These are phyloP conservation scores for Tylopilus cervinicoccineus DNA, from an alignment of 768 basidiomycete species.

Conservation along the genomic window DNA sequence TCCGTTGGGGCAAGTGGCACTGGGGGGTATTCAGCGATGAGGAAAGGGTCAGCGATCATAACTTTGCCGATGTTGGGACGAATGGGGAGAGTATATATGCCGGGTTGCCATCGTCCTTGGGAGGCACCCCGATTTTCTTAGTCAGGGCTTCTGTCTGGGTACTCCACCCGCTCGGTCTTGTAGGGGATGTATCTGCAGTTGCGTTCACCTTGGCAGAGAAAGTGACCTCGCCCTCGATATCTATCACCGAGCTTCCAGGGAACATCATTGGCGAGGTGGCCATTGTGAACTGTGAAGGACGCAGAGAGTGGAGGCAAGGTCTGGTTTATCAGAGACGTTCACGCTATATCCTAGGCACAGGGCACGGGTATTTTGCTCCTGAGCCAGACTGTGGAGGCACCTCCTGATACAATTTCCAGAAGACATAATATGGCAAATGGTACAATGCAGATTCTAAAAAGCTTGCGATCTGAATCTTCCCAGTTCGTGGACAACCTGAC, in stretches of 20 bases:
- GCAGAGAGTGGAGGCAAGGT: background rate
- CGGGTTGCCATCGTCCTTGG: slow-evolving; percentile 31
- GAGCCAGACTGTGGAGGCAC: background rate
- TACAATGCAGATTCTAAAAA: background rate
- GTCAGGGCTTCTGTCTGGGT: slow-evolving; percentile 35
- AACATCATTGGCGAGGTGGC: slow-evolving; percentile 33
- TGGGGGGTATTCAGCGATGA: slow-evolving; percentile 46
- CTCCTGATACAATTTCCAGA: background rate
- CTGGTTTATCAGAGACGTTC: slow-evolving; percentile 7
- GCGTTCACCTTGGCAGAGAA: background rate
- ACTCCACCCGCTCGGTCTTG: slow-evolving; percentile 43
- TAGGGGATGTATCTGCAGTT: slow-evolving; percentile 33
- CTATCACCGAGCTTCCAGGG: slow-evolving; percentile 28
- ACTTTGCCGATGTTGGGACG: slow-evolving; percentile 34
- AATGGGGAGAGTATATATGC: slow-evolving; percentile 40
- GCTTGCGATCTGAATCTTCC: slow-evolving; percentile 3
- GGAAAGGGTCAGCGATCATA: slow-evolving; percentile 39
- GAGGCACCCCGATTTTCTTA: slow-evolving; percentile 29
- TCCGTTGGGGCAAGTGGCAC: slow-evolving; percentile 37
- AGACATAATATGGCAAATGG: background rate
- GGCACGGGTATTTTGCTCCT: background rate
- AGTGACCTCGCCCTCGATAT: slow-evolving; percentile 42
- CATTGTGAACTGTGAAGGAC: slow-evolving; percentile 19
- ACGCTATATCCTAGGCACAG: background rate
- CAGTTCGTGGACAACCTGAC: slow-evolving; percentile 15